phyloP scores from a whole-genome alignment of 2,329 filamentous ascomycete genomes.

The Clonostachys byssicola region DNA sequence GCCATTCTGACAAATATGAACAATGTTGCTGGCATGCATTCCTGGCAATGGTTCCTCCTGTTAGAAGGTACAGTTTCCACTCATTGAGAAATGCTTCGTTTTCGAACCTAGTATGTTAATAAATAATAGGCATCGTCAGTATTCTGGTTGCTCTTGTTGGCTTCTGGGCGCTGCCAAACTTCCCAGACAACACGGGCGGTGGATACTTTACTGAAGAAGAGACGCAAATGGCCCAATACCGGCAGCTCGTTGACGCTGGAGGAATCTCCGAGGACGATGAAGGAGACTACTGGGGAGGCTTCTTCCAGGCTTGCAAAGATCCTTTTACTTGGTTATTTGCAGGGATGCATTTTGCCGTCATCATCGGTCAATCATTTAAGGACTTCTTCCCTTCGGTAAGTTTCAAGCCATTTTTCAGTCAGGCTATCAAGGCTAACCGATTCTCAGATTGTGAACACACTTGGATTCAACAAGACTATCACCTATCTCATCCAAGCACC shows the following conservation, averaged over 20 bases:
- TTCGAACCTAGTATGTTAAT: conserved; percentile 12
- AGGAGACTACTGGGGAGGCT: conserved; percentile 10
- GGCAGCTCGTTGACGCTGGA: conserved; percentile 29
- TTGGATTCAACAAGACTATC: conserved; percentile 13
- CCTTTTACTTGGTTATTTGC: conserved; percentile 10
- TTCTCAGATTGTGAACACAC: conserved; percentile 14
- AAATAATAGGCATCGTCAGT: conserved; percentile 19
- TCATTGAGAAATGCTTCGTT: not conserved
- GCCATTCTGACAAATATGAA: conserved; percentile 36
- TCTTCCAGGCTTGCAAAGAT: conserved; percentile 18
- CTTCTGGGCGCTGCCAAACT: conserved; percentile 26
- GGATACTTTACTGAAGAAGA: conserved; percentile 25
- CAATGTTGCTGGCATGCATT: conserved; percentile 22
- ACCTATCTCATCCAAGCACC: conserved; percentile 35
- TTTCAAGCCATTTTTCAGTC: conserved; percentile 6
- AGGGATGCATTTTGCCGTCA: not conserved
- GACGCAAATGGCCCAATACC: conserved; percentile 25
- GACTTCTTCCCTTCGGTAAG: conserved; percentile 12
- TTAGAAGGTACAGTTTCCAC: conserved; percentile 23
- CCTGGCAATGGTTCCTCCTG: conserved; percentile 38
- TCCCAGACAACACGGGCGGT: conserved; percentile 19
- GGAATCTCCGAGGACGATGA: conserved; percentile 5
- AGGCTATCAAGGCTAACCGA: no score
- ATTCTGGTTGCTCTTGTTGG: conserved; percentile 21
- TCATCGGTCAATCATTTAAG: conserved; percentile 1